Percentiles rank a stretch among this genome's conserved stretches.
phyloP scores from a whole-genome alignment of 805 yeast species.

The Pichia nanzhaoensis region DNA sequence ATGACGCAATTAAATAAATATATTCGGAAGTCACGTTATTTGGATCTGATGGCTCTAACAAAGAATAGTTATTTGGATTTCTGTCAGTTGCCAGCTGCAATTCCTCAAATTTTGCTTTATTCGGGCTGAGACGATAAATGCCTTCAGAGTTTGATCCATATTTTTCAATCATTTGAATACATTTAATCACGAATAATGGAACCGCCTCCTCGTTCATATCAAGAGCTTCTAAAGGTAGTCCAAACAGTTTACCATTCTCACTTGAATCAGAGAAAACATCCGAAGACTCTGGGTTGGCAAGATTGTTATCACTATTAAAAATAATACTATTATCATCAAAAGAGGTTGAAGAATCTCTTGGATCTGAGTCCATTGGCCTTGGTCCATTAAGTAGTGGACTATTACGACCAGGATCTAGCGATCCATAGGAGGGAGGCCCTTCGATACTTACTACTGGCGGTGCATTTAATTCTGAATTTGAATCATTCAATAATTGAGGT shows the following conservation, averaged over 20 bases:
- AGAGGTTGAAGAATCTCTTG: constrained; percentile 4
- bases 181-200: constrained; percentile 82
- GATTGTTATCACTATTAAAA: constrained; percentile 1
- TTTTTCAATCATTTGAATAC: constrained; percentile 78
- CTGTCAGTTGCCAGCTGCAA: constrained; percentile 63
- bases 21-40: constrained; percentile 66
- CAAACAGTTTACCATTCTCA: constrained; percentile 46
- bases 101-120: constrained; percentile 64
- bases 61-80: constrained; percentile 58
- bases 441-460: constrained; percentile 4
- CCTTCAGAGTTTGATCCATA: constrained; percentile 87
- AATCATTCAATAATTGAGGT: neutral
- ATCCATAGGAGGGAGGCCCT: constrained; percentile 17
- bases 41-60: constrained; percentile 49
- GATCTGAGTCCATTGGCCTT: constrained; percentile 17
- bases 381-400: constrained; percentile 20
- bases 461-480: neutral
- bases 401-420: constrained; percentile 23
- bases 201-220: constrained; percentile 86
- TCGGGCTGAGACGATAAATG: constrained; percentile 81
- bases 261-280: constrained; percentile 1
- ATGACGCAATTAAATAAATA: constrained; percentile 79
- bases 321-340: constrained; percentile 9
- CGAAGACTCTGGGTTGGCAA: constrained; percentile 13
- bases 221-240: constrained; percentile 74